Percentiles rank a stretch among this genome's conserved stretches.
Conservation (phyloP, 2,329 filamentous ascomycete species). For the Aspergillus ochraceoroseus region DNA sequence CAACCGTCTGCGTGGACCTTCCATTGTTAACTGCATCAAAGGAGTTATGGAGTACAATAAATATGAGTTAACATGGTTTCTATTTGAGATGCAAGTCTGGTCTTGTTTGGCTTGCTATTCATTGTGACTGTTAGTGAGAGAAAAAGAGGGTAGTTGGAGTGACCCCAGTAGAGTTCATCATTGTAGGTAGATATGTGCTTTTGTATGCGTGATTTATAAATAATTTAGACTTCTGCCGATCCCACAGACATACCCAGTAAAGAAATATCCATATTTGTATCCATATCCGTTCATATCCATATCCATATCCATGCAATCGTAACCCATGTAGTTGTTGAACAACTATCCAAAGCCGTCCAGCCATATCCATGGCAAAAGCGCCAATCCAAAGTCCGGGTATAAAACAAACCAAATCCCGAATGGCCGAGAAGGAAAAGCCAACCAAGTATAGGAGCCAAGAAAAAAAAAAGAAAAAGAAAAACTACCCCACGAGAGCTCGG, state of each 20-base stretch:
- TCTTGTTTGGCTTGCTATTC: too few species aligned
- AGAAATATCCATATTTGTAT: too few species aligned
- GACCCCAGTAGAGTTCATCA: too few species aligned
- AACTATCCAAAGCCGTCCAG: conserved; percentile 11
- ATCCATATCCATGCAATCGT: conserved; percentile 11
- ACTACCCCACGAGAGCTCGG: conserved; percentile 48
- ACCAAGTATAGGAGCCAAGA: conserved; percentile 3
- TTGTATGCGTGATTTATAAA: too few species aligned
- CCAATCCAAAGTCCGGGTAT: conserved; percentile 9
- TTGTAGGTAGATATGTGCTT: too few species aligned
- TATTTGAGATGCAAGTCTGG: too few species aligned
- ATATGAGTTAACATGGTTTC: too few species aligned
- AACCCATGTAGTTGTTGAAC: conserved; percentile 1
- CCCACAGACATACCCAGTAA: too few species aligned
- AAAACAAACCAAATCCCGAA: conserved; percentile 6
- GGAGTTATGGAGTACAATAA: too few species aligned
- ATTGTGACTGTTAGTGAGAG: neutral
- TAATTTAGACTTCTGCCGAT: too few species aligned
- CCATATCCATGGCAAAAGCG: conserved; percentile 17
- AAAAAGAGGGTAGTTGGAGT: neutral
- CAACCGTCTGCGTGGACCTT: neutral
- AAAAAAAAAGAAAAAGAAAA: conserved; percentile 2
- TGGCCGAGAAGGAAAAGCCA: conserved; percentile 8
- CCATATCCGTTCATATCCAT: neutral
- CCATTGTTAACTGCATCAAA: neutral